Percentiles rank a stretch among this genome's conserved stretches.
Evolutionary conservation across 805 yeast genomes (phyloP).

Genomic region (Saccharomycopsis javanensis): DNA sequence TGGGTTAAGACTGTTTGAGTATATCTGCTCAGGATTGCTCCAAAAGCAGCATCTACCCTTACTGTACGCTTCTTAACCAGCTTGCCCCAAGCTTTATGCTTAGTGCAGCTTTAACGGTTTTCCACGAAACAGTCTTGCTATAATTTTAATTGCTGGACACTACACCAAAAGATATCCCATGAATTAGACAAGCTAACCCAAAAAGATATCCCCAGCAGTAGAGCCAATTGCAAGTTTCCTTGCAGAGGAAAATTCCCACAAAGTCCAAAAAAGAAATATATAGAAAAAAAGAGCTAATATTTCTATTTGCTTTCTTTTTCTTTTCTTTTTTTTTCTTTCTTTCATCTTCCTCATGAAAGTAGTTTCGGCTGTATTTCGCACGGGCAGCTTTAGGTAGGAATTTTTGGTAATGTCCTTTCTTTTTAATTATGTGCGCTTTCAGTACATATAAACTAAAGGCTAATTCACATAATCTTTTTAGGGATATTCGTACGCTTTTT

Average conservation of each 20-base stretch:
- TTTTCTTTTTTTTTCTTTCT: not conserved
- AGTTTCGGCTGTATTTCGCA: not conserved
- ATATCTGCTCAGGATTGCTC: not conserved
- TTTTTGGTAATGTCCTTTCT: not conserved
- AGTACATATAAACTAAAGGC: too few species aligned
- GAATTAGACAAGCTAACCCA: not conserved
- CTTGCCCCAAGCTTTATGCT: slow-evolving; percentile 5
- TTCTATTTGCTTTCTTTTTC: not conserved
- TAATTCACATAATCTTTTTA: too few species aligned
- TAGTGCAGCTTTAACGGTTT: slow-evolving; percentile 7
- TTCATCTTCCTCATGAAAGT: not conserved
- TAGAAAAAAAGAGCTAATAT: not conserved
- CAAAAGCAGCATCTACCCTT: slow-evolving; percentile 2
- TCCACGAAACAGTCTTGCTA: slow-evolving; percentile 8
- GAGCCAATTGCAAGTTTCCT: not conserved
- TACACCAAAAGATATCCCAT: not conserved
- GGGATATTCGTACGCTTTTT: too few species aligned
- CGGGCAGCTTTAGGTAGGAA: not conserved
- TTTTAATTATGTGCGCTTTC: too few species aligned
- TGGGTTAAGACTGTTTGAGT: slow-evolving; percentile 7
- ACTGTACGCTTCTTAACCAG: slow-evolving; percentile 7
- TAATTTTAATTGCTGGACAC: not conserved
- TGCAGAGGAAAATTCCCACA: not conserved
- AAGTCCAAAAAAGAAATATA: not conserved
- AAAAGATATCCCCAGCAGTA: not conserved